Percentiles rank a stretch among this genome's conserved stretches.
Evolutionary conservation across 2,329 filamentous ascomycete genomes (phyloP).

Genomic region (Stachybotrys chlorohalonatus): DNA sequence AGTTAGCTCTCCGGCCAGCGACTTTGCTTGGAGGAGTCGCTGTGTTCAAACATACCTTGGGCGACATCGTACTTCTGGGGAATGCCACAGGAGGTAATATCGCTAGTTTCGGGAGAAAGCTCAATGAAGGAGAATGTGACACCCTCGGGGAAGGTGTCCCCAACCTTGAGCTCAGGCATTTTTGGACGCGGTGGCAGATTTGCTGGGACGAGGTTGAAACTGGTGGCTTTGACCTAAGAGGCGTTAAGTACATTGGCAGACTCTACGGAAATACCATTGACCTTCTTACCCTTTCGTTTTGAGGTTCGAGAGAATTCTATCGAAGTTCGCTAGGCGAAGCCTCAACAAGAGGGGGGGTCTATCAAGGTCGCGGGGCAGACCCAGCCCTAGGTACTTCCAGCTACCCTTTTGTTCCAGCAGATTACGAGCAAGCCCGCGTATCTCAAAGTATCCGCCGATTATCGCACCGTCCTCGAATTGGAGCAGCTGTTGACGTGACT

Average conservation of each 20-base stretch:
- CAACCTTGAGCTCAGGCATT: constrained; percentile 63
- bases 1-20: no score
- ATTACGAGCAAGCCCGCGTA: no score
- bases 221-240: no score
- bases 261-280: no score
- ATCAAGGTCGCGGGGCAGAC: background rate
- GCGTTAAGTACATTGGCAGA: no score
- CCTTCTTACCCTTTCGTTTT: no score
- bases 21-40: no score
- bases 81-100: constrained; percentile 68
- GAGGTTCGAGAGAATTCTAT: no score
- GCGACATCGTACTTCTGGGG: constrained; percentile 72
- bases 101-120: constrained; percentile 58
- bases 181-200: background rate
- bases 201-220: no score
- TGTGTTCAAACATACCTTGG: constrained; percentile 42
- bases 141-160: constrained; percentile 73
- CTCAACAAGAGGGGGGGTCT: background rate
- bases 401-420: no score
- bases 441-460: no score
- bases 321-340: no score
- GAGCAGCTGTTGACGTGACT: background rate
- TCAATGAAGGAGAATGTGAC: constrained; percentile 81
- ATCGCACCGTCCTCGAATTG: background rate
- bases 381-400: background rate